Base-by-base conservation (phyloP, 2,329 filamentous ascomycete genomes). In the Colletotrichum sp. region DNA sequence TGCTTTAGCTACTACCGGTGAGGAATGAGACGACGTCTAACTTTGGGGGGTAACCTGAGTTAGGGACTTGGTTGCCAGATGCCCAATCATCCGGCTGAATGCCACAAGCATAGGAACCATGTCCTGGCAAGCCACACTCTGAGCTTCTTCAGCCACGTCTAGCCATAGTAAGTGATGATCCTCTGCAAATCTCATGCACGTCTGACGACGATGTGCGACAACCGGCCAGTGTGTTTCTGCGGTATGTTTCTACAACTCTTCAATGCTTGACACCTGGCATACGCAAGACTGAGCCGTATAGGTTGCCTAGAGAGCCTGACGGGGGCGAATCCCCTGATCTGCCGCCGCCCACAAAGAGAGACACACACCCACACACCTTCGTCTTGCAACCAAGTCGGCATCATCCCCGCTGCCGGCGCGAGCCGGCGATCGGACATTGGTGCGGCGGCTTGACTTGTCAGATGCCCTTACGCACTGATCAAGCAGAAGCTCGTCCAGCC, bases 181-280 rank as follows among this genome's bases (percentile, higher is more conserved):
- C 13, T 52, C 74, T 62, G 65, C 24, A 63, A 32, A 57, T 75
- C 62, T 34, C 18, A 71, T 75, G 72, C 72, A 72, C 30, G 18
- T 67, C 60, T 72, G 62, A 75, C 30, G 68, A 75, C 30, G 28
- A 39, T 44, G 67, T 65, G 44, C 60, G n/a, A 12, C 67, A 18
- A 70, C 59, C 24, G 15, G 24, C 72, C 49, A 57, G 24, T 74
- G 24, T 49, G 39, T 64, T 65, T 65, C 66, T 36, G 15, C 39
- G 39, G 18, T 10, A 49, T n/a, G 39, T 49, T 62, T 28, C 32
- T 32, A 21, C 26, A 60, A 59, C 49, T 60, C 62, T 62, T 71
- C 36, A n/a, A 36, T 30, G 4, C 39, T 55, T 16, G 63, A 52
- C 18, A 24, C 49, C 16, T 26, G 9, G n/a, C 36, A 67, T 55